Conservation (phyloP, 1,284 basidiomycete genomes). For the Erythrobasidium hasegawianum region DNA sequence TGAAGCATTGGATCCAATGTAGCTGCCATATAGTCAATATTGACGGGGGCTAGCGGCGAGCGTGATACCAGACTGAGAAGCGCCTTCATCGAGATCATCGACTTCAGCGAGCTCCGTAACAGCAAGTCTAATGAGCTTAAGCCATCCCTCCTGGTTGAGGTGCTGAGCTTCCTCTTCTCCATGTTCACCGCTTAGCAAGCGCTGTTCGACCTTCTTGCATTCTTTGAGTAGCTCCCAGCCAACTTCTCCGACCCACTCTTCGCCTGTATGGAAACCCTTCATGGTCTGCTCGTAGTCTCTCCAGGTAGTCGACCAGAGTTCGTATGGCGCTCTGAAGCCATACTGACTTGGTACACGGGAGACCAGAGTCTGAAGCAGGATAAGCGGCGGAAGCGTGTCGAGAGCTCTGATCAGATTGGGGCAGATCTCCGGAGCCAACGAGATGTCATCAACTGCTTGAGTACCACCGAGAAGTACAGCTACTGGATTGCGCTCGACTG, state of each 20-base stretch:
- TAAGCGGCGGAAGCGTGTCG: slow-evolving; percentile 39
- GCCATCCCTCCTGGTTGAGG: slow-evolving; percentile 14
- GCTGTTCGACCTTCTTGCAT: slow-evolving; percentile 16
- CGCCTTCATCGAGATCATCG: slow-evolving; percentile 29
- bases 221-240: slow-evolving; percentile 43
- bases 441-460: slow-evolving; percentile 10
- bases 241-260: slow-evolving; percentile 44
- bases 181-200: slow-evolving; percentile 2
- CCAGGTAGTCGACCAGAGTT: slow-evolving; percentile 41
- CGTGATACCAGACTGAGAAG: no score
- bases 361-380: slow-evolving; percentile 43
- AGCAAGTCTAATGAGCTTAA: slow-evolving; percentile 18
- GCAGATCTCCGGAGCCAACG: slow-evolving; percentile 34
- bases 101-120: slow-evolving; percentile 28
- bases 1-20: background rate
- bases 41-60: background rate
- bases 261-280: slow-evolving; percentile 43
- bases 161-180: slow-evolving; percentile 3
- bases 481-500: slow-evolving; percentile 12
- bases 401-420: slow-evolving; percentile 41
- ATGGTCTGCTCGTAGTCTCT: slow-evolving; percentile 41
- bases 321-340: slow-evolving; percentile 41
- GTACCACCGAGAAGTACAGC: slow-evolving; percentile 21
- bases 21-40: slow-evolving; percentile 29
- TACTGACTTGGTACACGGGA: slow-evolving; percentile 39